Conservation (phyloP, 2,329 filamentous ascomycete genomes). For the Penicillium brasilianum region DNA sequence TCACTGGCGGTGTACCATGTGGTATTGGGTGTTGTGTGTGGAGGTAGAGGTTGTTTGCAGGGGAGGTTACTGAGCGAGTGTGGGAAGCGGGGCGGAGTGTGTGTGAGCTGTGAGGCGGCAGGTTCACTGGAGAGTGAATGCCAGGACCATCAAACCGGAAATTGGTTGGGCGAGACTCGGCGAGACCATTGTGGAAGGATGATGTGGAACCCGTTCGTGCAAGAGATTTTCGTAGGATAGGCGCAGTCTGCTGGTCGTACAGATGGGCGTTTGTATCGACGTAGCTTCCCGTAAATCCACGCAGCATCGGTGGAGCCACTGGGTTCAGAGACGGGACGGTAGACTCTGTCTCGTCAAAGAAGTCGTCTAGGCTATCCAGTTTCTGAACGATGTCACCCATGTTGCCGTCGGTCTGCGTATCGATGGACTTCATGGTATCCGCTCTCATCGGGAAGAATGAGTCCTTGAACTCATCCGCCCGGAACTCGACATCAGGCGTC, state of each 20-base stretch:
- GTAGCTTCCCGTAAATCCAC: conserved; percentile 63
- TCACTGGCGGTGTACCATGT: conserved; percentile 50
- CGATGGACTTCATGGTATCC: conserved; percentile 92
- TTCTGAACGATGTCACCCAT: conserved; percentile 83
- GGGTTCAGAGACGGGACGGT: conserved; percentile 61
- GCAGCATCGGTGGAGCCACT: conserved; percentile 44
- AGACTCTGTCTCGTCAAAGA: conserved; percentile 72
- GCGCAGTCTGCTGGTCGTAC: conserved; percentile 91
- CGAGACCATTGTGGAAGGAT: conserved; percentile 87
- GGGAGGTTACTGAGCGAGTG: conserved; percentile 82
- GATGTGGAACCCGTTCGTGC: conserved; percentile 71
- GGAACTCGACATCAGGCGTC: conserved; percentile 90
- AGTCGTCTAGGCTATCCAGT: conserved; percentile 78
- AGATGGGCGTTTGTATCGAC: conserved; percentile 78
- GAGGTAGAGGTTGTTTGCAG: conserved; percentile 59
- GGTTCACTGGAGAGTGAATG: conserved; percentile 54
- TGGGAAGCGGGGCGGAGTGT: conserved; percentile 71
- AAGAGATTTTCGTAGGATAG: conserved; percentile 83
- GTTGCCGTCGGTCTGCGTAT: conserved; percentile 63
- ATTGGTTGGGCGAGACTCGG: conserved; percentile 69
- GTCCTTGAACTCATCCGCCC: conserved; percentile 82
- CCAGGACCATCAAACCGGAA: conserved; percentile 56
- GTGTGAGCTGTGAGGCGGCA: conserved; percentile 40
- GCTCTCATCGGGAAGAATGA: conserved; percentile 80
- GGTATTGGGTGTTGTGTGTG: conserved; percentile 58